Evolutionary conservation across 345 rosid genomes (phyloP), one percentile per base, ranked within the genome.

Genomic region (Ceriops zippeliana): DNA sequence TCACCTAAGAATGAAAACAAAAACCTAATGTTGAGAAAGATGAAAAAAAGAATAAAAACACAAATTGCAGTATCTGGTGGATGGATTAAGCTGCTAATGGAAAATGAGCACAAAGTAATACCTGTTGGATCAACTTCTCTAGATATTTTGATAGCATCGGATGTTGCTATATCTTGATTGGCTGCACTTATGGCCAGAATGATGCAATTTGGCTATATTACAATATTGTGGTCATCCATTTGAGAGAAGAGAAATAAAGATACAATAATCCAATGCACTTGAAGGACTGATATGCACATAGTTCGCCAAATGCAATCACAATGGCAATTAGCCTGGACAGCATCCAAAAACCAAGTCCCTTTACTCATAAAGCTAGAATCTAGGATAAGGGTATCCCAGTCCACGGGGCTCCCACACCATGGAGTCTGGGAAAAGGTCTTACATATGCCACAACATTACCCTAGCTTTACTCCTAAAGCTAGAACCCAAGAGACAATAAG

Each of bases 111-210:
- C 21, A 42, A 17, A 62, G 30, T 20, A 35, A 61, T 76, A 84
- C 90, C 89, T 24, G 80, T 28, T 15, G 85, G 87, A 67, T 88
- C 90, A 53, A 86, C 93, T 71, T 88, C 87, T 75, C 85, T 86
- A n/a, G 93, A 77, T 4, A 88, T 76, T 78, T 86, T 88, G 70
- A 88, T 83, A 68, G 88, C 86, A 84, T 88, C 93, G 22, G 92
- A 86, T 63, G 89, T 86, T 68, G 88, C 93, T 68, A 88, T 82
- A 78, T 86, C 89, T 84, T 84, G 90, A 83, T 86, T 88, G 37
- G 93, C 89, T 20, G 89, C 90, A 63, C 88, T 79, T 75, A 85
- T 84, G 16, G 92, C 92, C 70, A 87, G 82, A 77, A 87, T 87
- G 73, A 87, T 59, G 75, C 78, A 85, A 62, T 84, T 85, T 27